Evolutionary conservation across 495 filamentous ascomycete species (phyloP), one percentile per base, ranked within the genome.

Genomic region (Penicillium angulare): DNA sequence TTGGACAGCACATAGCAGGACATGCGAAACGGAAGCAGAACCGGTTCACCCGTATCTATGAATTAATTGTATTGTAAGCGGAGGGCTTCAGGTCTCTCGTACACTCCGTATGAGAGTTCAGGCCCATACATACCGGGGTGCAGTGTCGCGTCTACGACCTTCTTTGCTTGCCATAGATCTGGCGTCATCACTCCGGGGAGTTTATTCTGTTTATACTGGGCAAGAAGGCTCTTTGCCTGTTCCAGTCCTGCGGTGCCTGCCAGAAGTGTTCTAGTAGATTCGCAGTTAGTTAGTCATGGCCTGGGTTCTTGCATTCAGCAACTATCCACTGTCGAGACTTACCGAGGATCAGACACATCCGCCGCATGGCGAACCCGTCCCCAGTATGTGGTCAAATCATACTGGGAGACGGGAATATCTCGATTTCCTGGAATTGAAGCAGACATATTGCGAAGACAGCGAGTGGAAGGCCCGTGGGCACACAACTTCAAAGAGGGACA

Each of bases 11-110:
- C 89, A 66, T 95, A 97, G 76, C 83, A 89, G 36, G 90, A 96
- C 95, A 98, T 97, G 59, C 93, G 85, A 66, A 97, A 97, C 16
- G 95, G 93, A 5, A 97, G 81, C 61, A 97, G 83, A 45, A 97
- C 95, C 1, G 92, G 86, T 61, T 87, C 74, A 43, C 92, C 93
- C 5, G 92, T 97, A 69, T 98, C 93, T 90, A 48, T 18, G 42
- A 22, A 10, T 2, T 10, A 7, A 17, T 27, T n/a, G n/a, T n/a
- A n/a, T n/a, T n/a, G n/a, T n/a, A n/a, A n/a, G n/a, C n/a, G n/a
- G n/a, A n/a, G n/a, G n/a, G n/a, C 20, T 8, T 15, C 32, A 13
- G 8, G n/a, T 27, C 21, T 12, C 35, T 31, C 27, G 5, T 6
- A 6, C 13, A 13, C 38, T n/a, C n/a, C n/a, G n/a, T n/a, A n/a